Percentiles rank a stretch among this genome's conserved stretches.
These are phyloP conservation scores for Clarkia xantiana DNA, from an alignment of 345 rosid species.

Conservation along the genomic window DNA sequence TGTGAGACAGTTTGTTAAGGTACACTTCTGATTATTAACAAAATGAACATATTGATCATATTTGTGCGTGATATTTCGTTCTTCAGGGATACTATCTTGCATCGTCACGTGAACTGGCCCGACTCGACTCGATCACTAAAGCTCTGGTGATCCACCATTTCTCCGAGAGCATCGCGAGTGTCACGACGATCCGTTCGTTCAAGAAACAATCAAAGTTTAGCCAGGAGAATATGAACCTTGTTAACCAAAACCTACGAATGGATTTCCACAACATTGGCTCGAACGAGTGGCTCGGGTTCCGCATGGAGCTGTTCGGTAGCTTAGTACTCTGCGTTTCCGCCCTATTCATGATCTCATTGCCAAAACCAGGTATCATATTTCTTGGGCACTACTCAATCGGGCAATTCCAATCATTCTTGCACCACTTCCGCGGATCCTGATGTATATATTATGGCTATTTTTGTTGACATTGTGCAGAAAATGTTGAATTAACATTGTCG, in stretches of 20 bases:
- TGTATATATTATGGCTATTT: neutral
- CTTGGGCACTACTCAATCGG: neutral
- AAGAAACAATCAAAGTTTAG: constrained; percentile 36
- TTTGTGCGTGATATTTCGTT: neutral
- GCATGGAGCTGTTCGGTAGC: constrained; percentile 65
- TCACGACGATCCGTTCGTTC: constrained; percentile 72
- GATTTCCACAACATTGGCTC: constrained; percentile 84
- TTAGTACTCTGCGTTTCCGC: constrained; percentile 59
- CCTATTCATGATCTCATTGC: constrained; percentile 63
- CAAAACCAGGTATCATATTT: constrained; percentile 55
- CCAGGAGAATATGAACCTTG: constrained; percentile 58
- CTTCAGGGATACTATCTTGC: constrained; percentile 70
- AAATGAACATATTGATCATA: neutral
- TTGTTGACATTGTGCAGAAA: constrained; percentile 30
- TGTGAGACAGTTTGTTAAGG: too few relatives aligned
- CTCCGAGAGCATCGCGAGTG: constrained; percentile 87
- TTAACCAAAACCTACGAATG: constrained; percentile 66
- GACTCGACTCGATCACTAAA: constrained; percentile 85
- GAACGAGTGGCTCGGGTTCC: constrained; percentile 91
- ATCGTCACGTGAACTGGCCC: constrained; percentile 75
- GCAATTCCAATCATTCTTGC: neutral
- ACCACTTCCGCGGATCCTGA: too few relatives aligned
- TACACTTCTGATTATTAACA: too few relatives aligned
- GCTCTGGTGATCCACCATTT: constrained; percentile 93
- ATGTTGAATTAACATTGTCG: constrained; percentile 79